Percentiles rank a stretch among this genome's conserved stretches.
phyloP scores from a whole-genome alignment of 139 green algal species.

The Picochlorum costavermella region DNA sequence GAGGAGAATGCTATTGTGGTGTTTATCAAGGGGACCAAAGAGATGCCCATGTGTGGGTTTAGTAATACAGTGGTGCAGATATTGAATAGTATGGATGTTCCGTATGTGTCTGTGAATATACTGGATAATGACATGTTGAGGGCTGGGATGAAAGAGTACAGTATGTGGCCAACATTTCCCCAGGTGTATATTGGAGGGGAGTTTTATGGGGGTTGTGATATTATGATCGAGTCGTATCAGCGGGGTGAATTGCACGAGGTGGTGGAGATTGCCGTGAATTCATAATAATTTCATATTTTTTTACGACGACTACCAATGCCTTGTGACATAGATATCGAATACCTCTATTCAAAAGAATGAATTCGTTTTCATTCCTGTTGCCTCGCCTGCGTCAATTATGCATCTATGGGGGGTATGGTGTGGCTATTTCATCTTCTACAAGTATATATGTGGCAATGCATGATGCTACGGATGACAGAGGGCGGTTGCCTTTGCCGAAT shows the following conservation, averaged over 20 bases:
- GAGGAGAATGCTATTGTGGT: slow-evolving; percentile 70
- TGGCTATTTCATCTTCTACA: too few relatives aligned
- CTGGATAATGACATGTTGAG: slow-evolving; percentile 80
- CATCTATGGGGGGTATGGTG: too few relatives aligned
- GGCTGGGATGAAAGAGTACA: slow-evolving; percentile 78
- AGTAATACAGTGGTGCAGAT: slow-evolving; percentile 86
- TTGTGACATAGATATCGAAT: too few relatives aligned
- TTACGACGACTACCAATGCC: not conserved
- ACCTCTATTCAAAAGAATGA: not conserved
- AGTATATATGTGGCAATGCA: too few relatives aligned
- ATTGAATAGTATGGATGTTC: slow-evolving; percentile 57
- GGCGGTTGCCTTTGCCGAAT: too few relatives aligned
- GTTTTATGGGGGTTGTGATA: slow-evolving; percentile 95
- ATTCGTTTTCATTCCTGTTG: too few relatives aligned
- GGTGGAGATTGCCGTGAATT: slow-evolving; percentile 55
- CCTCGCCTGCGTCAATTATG: not conserved
- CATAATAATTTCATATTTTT: slow-evolving; percentile 19
- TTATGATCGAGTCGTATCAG: slow-evolving; percentile 81
- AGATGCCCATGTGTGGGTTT: slow-evolving; percentile 94
- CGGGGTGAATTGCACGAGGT: slow-evolving; percentile 64
- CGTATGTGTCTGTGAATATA: slow-evolving; percentile 88
- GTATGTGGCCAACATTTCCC: slow-evolving; percentile 80
- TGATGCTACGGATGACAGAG: too few relatives aligned
- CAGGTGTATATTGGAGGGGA: slow-evolving; percentile 92
- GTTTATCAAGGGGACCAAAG: slow-evolving; percentile 87